phyloP scores from a whole-genome alignment of 345 rosid species.

The Populus simonii region DNA sequence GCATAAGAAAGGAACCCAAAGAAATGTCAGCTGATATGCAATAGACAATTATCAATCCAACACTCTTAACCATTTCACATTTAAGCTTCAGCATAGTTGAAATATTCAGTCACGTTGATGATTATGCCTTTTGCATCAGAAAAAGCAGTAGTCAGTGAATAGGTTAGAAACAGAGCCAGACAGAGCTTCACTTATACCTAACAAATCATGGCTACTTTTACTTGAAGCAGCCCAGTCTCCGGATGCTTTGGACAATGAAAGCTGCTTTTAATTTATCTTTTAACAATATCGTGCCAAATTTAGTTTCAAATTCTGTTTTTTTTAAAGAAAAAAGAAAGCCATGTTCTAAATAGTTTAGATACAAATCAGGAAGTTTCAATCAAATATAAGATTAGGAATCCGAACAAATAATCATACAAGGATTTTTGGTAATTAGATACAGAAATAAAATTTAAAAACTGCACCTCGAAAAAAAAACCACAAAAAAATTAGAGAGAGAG shows the following conservation, averaged over 20 bases:
- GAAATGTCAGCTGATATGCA: not conserved
- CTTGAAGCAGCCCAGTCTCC: not conserved
- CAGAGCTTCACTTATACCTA: not conserved
- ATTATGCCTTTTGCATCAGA: not conserved
- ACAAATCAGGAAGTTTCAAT: not conserved
- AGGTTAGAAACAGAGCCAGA: not conserved
- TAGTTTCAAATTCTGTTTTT: not conserved
- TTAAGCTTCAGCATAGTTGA: not conserved
- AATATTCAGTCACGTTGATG: not conserved
- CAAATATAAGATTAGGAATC: not conserved
- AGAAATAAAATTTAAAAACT: no score
- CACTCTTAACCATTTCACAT: not conserved
- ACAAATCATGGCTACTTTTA: not conserved
- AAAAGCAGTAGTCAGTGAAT: not conserved
- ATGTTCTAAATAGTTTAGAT: not conserved
- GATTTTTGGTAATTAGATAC: no score
- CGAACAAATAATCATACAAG: not conserved
- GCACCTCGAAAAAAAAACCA: not conserved
- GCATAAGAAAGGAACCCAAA: constrained; percentile 18
- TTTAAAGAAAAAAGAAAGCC: no score
- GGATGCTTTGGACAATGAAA: not conserved
- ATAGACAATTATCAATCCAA: not conserved
- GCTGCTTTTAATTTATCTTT: not conserved
- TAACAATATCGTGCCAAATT: not conserved
- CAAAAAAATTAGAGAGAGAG: not conserved